phyloP scores from a whole-genome alignment of 352 stramenopile species.

The Globisporangium okanoganense region DNA sequence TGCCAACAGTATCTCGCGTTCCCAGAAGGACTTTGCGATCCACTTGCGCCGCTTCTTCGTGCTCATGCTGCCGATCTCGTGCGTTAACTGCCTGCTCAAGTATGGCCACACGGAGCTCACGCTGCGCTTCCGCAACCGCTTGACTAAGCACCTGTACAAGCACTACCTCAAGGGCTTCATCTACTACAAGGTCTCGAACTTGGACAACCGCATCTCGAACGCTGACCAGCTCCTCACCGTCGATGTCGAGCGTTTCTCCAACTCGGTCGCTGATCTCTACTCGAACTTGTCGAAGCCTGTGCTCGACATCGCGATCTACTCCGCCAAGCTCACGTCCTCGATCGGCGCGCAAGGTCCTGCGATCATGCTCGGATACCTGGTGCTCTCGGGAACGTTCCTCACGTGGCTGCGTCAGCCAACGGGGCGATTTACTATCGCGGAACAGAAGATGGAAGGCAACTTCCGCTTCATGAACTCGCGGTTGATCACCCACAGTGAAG shows the following conservation, averaged over 20 bases:
- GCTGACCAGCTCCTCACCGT: constrained; percentile 85
- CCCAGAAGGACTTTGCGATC: constrained; percentile 49
- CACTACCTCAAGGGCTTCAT: constrained; percentile 87
- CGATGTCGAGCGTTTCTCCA: constrained; percentile 82
- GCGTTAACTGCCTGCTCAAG: constrained; percentile 80
- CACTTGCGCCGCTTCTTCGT: constrained; percentile 73
- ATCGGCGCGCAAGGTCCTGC: constrained; percentile 74
- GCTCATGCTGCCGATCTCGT: constrained; percentile 76
- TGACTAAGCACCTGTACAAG: constrained; percentile 78
- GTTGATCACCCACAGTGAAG: constrained; percentile 86
- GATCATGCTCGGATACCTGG: constrained; percentile 67
- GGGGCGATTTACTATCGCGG: constrained; percentile 74
- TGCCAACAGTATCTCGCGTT: constrained; percentile 52
- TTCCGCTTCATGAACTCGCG: constrained; percentile 88
- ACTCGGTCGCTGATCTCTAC: constrained; percentile 85
- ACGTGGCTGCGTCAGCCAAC: constrained; percentile 71
- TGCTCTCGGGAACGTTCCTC: constrained; percentile 64
- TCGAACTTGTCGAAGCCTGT: constrained; percentile 86
- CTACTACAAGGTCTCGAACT: constrained; percentile 90
- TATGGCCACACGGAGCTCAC: constrained; percentile 78
- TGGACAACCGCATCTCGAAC: constrained; percentile 87
- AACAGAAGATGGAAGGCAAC: constrained; percentile 80
- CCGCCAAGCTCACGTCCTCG: constrained; percentile 52
- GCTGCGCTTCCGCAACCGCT: constrained; percentile 76
- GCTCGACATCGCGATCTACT: constrained; percentile 81